Base-by-base conservation (phyloP, 75 land plant genomes). In the Azolla pinnata region DNA sequence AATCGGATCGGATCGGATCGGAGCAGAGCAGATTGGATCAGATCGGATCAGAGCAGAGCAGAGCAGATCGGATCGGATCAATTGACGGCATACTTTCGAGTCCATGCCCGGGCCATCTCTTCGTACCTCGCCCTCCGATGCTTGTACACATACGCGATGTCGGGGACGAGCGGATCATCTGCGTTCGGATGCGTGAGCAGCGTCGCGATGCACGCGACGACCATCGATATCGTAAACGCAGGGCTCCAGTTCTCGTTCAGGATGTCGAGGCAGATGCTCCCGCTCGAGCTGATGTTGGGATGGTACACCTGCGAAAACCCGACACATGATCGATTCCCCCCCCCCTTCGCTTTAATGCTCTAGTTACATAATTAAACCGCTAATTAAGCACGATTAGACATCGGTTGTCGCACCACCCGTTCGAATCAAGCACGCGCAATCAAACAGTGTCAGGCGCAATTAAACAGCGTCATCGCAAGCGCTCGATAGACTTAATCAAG, bases 131-230 rank as follows among this genome's bases (percentile, higher is more conserved):
- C 42, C 14, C 42, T 38, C 14, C 14, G 42, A 8, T 7, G 7
- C 14, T 38, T 38, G 14, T 38, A 38, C 42, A 38, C 42, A 38
- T 38, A 14, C 42, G 42, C 42, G 14, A 38, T 38, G 12, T 38
- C 42, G 7, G 42, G 42, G 42, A 38, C 42, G 42, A 38, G 42
- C 14, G 42, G 42, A 38, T 38, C 42, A 38, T 38, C 42, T n/a
- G n/a, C n/a, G n/a, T n/a, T n/a, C n/a, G n/a, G n/a, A n/a, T n/a
- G n/a, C n/a, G n/a, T n/a, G n/a, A 38, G 42, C 42, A 38, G 14
- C 42, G 42, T 8, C 12, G 12, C 14, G 7, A 38, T 38, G 14
- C 12, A 38, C 12, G 14, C 12, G 12, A 38, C 7, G 42, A 38
- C 42, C 42, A 8, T 38, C 14, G 42, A 7, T 8, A 38, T 38